Evolutionary conservation across 1,284 basidiomycete species (phyloP), one percentile per base, ranked within the genome.

Genomic region (Polyporus tsugae): DNA sequence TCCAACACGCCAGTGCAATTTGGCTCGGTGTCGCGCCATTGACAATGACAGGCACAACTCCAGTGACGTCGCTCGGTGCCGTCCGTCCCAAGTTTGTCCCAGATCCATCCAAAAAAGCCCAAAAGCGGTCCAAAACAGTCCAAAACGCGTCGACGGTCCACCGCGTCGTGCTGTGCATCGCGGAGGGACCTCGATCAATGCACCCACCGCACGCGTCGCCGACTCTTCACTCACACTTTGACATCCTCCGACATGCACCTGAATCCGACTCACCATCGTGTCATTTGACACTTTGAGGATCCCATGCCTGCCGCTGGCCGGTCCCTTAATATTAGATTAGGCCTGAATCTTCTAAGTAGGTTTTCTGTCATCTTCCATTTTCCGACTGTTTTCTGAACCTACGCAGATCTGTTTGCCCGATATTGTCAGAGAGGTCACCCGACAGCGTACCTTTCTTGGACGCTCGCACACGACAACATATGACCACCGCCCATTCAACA

Each of bases 331-430:
- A n/a, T n/a, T n/a, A n/a, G n/a, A n/a, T n/a, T n/a, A n/a, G n/a
- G n/a, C n/a, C n/a, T n/a, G n/a, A n/a, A n/a, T n/a, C n/a, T 49
- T 49, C 46, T 4, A 49, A 49, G 19, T 4, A 49, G 25, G 19
- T 49, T 49, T 49, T 49, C 46, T 49, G 46, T 49, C 46, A 49
- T 22, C 46, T 49, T 49, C n/a, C 22, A 49, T 25, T 25, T 25
- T 22, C 46, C 46, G 22, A 13, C 9, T 49, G 9, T 10, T 6
- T 13, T 25, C 22, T 49, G 46, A 49, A 49, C 22, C n/a, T 25
- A 22, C 29, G 15, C 6, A 55, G 52, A 55, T 55, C 52, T 49
- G 52, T 55, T 55, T 1, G 29, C 52, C 52, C 52, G 29, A 55
- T 55, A 0, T 2, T 5, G 15, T 19, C 33, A 29, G 6, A 29